A percentile compares a stretch with the other conserved stretches of the same genome.
Conservation (phyloP, 1,139 yeast genomes). For the Scheffersomyces cryptocercus region DNA sequence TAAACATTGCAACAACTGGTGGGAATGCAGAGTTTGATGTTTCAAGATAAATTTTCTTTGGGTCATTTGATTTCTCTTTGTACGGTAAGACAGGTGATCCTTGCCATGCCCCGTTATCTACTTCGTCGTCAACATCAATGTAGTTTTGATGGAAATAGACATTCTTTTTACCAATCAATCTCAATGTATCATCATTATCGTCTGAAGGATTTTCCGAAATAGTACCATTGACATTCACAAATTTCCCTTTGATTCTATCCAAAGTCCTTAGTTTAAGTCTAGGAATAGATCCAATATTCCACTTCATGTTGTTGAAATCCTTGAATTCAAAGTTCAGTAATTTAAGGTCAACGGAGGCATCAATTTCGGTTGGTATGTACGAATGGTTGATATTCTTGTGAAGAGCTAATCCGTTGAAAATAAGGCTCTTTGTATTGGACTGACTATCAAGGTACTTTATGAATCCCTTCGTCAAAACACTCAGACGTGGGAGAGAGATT, state of each 20-base stretch:
- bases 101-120: conserved; percentile 6
- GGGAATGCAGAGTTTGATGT: conserved; percentile 27
- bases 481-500: conserved; percentile 20
- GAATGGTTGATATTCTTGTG: conserved; percentile 26
- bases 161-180: conserved; percentile 19
- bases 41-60: conserved; percentile 35
- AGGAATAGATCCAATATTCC: conserved; percentile 52
- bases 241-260: conserved; percentile 9
- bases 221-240: conserved; percentile 4
- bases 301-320: conserved; percentile 27
- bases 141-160: conserved; percentile 24
- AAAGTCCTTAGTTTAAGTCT: conserved; percentile 24
- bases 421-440: conserved; percentile 2
- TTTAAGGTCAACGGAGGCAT: conserved; percentile 3
- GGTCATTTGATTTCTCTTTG: conserved; percentile 18
- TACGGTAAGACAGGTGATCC: conserved; percentile 21
- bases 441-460: conserved; percentile 1
- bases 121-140: conserved; percentile 18
- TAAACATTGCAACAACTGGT: conserved; percentile 49
- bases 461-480: background rate
- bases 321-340: conserved; percentile 33
- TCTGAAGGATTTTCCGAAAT: conserved; percentile 4
- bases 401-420: conserved; percentile 29
- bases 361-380: conserved; percentile 21
- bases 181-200: conserved; percentile 9